Conservation (phyloP, 2,329 filamentous ascomycete species). For the Apiospora kogelbergensis region DNA sequence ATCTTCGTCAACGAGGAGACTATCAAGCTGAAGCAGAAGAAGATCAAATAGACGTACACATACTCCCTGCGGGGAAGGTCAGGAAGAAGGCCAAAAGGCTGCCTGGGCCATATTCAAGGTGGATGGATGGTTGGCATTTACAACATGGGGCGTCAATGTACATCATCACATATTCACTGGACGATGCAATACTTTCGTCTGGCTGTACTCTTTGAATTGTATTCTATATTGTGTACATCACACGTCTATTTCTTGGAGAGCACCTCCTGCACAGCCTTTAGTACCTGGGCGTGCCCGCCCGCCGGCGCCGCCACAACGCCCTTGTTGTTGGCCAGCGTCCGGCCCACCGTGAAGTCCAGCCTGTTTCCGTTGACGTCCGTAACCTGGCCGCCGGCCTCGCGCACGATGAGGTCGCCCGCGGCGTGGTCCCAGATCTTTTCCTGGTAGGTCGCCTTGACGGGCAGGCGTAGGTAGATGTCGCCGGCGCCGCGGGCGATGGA, state of each 20-base stretch:
- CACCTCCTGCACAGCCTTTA: constrained; percentile 80
- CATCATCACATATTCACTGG: constrained; percentile 5
- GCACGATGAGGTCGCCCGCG: constrained; percentile 88
- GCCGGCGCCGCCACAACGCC: constrained; percentile 87
- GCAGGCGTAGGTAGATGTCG: constrained; percentile 90
- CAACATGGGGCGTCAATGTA: constrained; percentile 2
- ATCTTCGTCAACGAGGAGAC: constrained; percentile 98
- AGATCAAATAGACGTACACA: constrained; percentile 72
- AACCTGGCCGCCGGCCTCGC: constrained; percentile 89
- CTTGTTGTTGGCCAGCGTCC: constrained; percentile 87
- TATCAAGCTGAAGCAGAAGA: constrained; percentile 97
- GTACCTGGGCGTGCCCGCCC: constrained; percentile 72
- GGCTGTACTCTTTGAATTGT: constrained; percentile 8
- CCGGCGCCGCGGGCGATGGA: constrained; percentile 92
- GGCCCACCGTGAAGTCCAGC: constrained; percentile 82
- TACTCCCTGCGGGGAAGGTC: background rate
- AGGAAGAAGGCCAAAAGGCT: too few species aligned
- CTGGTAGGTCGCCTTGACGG: constrained; percentile 82
- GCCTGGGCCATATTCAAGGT: background rate
- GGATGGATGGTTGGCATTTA: constrained; percentile 1
- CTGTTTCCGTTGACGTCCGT: constrained; percentile 84
- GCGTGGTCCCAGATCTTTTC: constrained; percentile 99
- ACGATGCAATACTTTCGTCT: background rate
- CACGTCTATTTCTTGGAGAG: constrained; percentile 45
- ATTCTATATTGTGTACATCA: constrained; percentile 7